Conservation (phyloP, 108 stramenopile species). For the Cylindrotheca closterium region DNA sequence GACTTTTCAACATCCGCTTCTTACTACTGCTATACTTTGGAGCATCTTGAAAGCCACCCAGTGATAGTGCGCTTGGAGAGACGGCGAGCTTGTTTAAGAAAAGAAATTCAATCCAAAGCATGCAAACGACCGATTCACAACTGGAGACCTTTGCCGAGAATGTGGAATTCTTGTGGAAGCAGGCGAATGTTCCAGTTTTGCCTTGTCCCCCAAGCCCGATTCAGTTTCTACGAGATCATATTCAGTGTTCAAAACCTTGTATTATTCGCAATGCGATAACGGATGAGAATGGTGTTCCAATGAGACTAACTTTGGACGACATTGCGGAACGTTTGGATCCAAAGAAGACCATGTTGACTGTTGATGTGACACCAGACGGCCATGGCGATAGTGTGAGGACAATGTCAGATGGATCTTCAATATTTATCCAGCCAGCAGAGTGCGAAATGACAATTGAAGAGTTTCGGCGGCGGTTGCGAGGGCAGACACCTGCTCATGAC, state of each 20-base stretch:
- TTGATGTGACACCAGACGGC: conserved; percentile 93
- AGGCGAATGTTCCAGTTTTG: not conserved
- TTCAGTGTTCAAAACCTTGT: conserved; percentile 56
- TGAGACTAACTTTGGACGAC: conserved; percentile 63
- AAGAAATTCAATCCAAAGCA: no score
- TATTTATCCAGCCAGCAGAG: conserved; percentile 87
- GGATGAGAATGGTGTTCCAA: not conserved
- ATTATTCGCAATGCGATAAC: conserved; percentile 72
- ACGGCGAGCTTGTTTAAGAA: no score
- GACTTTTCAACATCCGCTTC: no score
- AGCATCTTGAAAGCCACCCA: not conserved
- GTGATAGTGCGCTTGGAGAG: not conserved
- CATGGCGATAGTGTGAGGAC: conserved; percentile 82
- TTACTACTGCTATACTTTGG: not conserved
- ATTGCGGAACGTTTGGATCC: conserved; percentile 37
- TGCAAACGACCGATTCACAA: not conserved
- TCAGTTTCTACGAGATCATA: conserved; percentile 70
- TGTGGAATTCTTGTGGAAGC: not conserved
- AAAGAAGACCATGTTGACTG: conserved; percentile 29
- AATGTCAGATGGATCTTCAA: conserved; percentile 12
- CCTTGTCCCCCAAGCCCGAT: conserved; percentile 10
- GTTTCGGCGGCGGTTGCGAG: conserved; percentile 50
- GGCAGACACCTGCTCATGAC: conserved; percentile 3
- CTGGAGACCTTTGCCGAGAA: not conserved
- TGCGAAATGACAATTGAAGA: conserved; percentile 59